Evolutionary conservation across 805 yeast genomes (phyloP).

Genomic region (Zygoascus tannicola): DNA sequence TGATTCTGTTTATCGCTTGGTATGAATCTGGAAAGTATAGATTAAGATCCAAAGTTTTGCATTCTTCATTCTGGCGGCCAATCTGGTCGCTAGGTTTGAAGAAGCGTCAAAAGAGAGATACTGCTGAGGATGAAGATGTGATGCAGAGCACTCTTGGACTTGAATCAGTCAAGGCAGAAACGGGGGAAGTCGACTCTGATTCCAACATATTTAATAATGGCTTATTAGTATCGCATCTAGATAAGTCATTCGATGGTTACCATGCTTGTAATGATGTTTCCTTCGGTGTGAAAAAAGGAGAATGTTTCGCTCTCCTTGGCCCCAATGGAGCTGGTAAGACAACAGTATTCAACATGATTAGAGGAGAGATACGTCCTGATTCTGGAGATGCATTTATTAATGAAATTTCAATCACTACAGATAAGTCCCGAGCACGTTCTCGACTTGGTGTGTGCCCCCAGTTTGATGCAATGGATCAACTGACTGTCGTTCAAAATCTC

Average conservation of each 20-base stretch:
- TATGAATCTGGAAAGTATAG: constrained; percentile 29
- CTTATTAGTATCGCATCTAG: constrained; percentile 23
- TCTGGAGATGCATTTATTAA: constrained; percentile 25
- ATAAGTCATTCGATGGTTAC: constrained; percentile 19
- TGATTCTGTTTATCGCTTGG: constrained; percentile 23
- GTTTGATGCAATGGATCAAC: constrained; percentile 31
- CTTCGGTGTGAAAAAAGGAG: constrained; percentile 26
- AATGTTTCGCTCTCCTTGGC: constrained; percentile 30
- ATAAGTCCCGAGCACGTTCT: constrained; percentile 25
- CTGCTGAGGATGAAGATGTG: constrained; percentile 6
- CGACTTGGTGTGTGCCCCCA: constrained; percentile 32
- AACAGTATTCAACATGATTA: constrained; percentile 29
- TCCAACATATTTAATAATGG: constrained; percentile 20
- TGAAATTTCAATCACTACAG: constrained; percentile 20
- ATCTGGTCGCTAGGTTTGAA: neutral
- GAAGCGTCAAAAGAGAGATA: constrained; percentile 9
- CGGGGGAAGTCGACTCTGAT: constrained; percentile 17
- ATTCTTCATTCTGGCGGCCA: no score
- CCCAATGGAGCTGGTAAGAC: constrained; percentile 34
- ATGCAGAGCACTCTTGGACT: constrained; percentile 8
- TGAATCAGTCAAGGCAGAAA: constrained; percentile 20
- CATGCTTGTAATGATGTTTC: constrained; percentile 29
- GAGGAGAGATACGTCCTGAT: constrained; percentile 27
- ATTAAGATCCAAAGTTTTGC: constrained; percentile 8
- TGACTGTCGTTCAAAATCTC: constrained; percentile 27